A percentile compares a stretch with the other conserved stretches of the same genome.
Conservation (phyloP, 352 stramenopile species). For the Blastocystis sp. region DNA sequence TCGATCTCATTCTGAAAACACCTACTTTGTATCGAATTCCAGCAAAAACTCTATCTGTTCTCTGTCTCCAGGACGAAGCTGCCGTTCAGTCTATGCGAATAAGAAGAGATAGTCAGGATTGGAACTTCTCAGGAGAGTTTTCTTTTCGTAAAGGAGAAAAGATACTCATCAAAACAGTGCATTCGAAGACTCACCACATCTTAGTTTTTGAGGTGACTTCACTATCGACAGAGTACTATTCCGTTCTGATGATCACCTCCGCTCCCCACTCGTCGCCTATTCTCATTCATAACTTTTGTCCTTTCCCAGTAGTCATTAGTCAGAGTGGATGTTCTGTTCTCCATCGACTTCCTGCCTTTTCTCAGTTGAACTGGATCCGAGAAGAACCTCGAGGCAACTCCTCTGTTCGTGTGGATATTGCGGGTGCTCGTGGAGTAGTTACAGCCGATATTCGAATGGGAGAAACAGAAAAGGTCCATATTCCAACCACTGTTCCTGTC, state of each 20-base stretch:
- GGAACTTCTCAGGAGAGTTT: conserved; percentile 29
- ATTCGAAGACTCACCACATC: neutral
- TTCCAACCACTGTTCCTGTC: neutral
- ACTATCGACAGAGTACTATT: neutral
- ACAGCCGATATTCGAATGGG: neutral
- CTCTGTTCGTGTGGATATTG: neutral
- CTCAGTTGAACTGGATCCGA: neutral
- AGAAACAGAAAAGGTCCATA: neutral
- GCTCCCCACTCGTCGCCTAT: neutral
- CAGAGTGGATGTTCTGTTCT: neutral
- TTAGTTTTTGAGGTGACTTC: neutral
- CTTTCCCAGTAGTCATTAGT: neutral
- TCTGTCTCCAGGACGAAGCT: conserved; percentile 4
- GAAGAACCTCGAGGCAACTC: neutral
- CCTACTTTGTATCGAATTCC: neutral
- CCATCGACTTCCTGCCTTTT: neutral
- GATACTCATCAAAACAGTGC: neutral
- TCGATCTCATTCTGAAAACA: neutral
- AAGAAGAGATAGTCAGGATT: neutral
- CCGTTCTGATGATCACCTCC: neutral
- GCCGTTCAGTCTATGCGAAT: neutral
- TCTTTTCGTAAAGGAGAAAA: neutral
- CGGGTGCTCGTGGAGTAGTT: neutral
- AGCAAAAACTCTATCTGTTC: neutral
- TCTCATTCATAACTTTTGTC: conserved; percentile 21